Evolutionary conservation across 2,329 filamentous ascomycete species (phyloP).

Genomic region (Sordariomycetes sp.): DNA sequence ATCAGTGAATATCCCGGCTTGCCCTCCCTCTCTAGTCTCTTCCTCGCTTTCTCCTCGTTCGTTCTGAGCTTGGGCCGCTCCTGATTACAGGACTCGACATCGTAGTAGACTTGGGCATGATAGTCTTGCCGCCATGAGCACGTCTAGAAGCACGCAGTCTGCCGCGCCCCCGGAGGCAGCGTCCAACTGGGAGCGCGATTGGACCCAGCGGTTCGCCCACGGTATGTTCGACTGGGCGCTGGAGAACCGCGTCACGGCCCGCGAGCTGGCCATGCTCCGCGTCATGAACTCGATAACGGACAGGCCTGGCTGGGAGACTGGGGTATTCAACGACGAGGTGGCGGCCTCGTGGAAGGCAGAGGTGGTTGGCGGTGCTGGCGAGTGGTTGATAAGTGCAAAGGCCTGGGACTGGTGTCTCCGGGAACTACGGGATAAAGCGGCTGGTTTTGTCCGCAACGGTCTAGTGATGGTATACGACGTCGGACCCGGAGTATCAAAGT

Average conservation of each 20-base stretch:
- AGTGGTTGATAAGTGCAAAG: background rate
- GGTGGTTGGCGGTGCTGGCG: background rate
- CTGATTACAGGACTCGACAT: no score
- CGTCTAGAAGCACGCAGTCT: no score
- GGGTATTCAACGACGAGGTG: slow-evolving; percentile 1
- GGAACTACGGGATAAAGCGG: background rate
- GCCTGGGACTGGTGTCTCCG: background rate
- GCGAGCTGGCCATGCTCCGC: slow-evolving; percentile 7
- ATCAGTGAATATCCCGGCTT: no score
- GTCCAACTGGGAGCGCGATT: background rate
- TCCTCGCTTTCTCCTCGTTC: no score
- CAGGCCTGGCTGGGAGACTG: slow-evolving; percentile 1
- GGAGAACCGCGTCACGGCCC: slow-evolving; percentile 4
- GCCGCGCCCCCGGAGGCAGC: background rate
- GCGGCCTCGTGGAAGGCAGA: slow-evolving; percentile 1
- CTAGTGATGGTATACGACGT: background rate
- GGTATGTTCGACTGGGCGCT: slow-evolving; percentile 2
- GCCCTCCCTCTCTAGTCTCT: no score
- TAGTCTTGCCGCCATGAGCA: no score
- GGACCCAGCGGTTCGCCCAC: slow-evolving; percentile 2
- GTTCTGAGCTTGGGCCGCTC: no score
- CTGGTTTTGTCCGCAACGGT: background rate
- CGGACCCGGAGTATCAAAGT: background rate
- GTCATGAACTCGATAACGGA: slow-evolving; percentile 7
- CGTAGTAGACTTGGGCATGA: no score